phyloP scores from a whole-genome alignment of 352 stramenopile species.

The Phytophthora macrochlamydospora region DNA sequence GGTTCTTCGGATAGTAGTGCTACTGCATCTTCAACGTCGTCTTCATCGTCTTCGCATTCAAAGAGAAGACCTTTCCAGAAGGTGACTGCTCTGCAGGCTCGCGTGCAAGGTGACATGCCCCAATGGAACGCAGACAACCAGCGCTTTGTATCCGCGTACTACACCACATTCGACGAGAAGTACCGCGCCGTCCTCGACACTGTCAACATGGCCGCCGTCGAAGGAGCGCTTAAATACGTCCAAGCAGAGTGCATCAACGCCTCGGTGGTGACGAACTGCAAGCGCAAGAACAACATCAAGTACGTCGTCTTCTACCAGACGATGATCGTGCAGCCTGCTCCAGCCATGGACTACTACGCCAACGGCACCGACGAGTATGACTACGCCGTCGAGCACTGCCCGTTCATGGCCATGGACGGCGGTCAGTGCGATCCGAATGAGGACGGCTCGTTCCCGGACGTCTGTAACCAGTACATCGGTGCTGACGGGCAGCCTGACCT shows the following conservation, averaged over 20 bases:
- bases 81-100: constrained; percentile 50
- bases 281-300: constrained; percentile 64
- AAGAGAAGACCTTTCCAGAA: constrained; percentile 25
- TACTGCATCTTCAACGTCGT: constrained; percentile 17
- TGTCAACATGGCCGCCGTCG: constrained; percentile 60
- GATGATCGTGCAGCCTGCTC: constrained; percentile 44
- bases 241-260: constrained; percentile 68
- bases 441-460: constrained; percentile 40
- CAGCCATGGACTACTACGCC: constrained; percentile 56
- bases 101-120: constrained; percentile 56
- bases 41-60: constrained; percentile 2
- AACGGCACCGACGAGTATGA: constrained; percentile 34
- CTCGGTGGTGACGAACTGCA: constrained; percentile 38
- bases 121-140: constrained; percentile 37
- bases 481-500: constrained; percentile 48
- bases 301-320: constrained; percentile 72
- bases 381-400: constrained; percentile 52
- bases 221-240: constrained; percentile 70
- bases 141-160: constrained; percentile 45
- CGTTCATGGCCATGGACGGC: constrained; percentile 64
- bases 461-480: constrained; percentile 65
- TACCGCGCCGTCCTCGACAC: constrained; percentile 52
- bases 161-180: constrained; percentile 46
- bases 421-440: constrained; percentile 50
- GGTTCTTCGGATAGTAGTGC: not conserved